Base-by-base conservation (phyloP, 2,329 filamentous ascomycete species). In the Trichoderma cornu-damae region DNA sequence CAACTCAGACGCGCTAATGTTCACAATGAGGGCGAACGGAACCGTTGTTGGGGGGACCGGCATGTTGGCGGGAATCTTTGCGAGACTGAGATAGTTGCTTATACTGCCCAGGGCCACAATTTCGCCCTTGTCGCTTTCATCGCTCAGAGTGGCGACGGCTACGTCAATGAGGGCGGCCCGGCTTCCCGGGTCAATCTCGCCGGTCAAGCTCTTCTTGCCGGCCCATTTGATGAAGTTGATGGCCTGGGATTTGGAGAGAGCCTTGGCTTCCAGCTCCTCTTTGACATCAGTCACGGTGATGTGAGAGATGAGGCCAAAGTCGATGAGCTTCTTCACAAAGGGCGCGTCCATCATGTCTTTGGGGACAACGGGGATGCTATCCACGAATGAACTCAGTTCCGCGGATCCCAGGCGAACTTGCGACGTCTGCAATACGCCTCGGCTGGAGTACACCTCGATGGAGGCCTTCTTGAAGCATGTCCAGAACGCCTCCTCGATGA, bases 401-500 rank as follows among this genome's bases (percentile, higher is more conserved):
- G 89, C 69, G 69, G 87, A 75, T 69, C 77, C 88, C 64, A 96
- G 81, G 32, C 94, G 88, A 34, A 96, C 90, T 63, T 88, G 82
- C 11, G 88, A 84, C 34, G 89, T 95, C n/a, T 88, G 84, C 54
- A 96, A 78, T 6, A 99, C 86, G 57, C 95, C 95, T 59, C 87
- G 84, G 18, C 88, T 96, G 1, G 92, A 96, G 62, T 95, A 85
- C 6, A 96, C 82, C 66, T 96, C 92, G 58, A 97, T 90, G 0
- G 84, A 87, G 2, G 90, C 85, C 61, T 87, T 87, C 68, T 84
- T 87, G 67, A 89, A 94, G 61, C 90, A 92, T 34, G 85, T 95
- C 94, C 94, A 99, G 69, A 99, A 99, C 0, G 91, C 89, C 72
- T 96, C 90, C 67, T 96, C 92, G 53, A 99, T 90, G 60, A 90